A percentile compares a stretch with the other conserved stretches of the same genome.
Evolutionary conservation across 805 yeast genomes (phyloP).

Genomic region (Candida montana): DNA sequence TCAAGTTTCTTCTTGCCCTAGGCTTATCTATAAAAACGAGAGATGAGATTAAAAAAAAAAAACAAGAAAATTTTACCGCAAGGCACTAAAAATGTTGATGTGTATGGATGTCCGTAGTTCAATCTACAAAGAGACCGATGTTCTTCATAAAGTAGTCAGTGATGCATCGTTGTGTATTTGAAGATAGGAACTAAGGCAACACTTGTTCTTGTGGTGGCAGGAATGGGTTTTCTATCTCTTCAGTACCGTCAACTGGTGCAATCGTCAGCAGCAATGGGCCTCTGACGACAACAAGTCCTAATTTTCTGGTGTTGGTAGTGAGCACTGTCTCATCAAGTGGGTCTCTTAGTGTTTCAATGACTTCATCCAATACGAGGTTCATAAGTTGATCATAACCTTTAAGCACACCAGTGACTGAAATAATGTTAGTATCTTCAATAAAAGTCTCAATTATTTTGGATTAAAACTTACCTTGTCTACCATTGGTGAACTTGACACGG

Average conservation of each 20-base stretch:
- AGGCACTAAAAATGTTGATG: not conserved
- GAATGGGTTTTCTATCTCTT: slow-evolving; percentile 68
- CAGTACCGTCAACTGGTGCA: slow-evolving; percentile 68
- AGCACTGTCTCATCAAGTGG: slow-evolving; percentile 54
- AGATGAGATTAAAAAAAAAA: not conserved
- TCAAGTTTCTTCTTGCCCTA: no score
- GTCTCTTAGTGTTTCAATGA: slow-evolving; percentile 61
- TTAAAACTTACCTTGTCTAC: slow-evolving; percentile 58
- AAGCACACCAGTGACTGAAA: slow-evolving; percentile 56
- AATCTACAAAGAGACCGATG: no score
- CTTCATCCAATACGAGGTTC: slow-evolving; percentile 72
- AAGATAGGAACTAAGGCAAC: not conserved
- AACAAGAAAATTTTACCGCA: not conserved
- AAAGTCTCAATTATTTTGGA: no score
- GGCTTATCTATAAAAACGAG: not conserved
- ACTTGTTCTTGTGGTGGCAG: slow-evolving; percentile 19
- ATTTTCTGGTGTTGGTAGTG: slow-evolving; percentile 54
- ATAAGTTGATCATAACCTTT: slow-evolving; percentile 81
- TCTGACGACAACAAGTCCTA: slow-evolving; percentile 80
- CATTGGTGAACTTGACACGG: slow-evolving; percentile 78
- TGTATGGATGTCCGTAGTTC: not conserved
- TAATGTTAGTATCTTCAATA: slow-evolving; percentile 9
- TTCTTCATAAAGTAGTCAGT: no score
- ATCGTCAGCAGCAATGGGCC: slow-evolving; percentile 73
- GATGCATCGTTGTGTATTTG: no score